Evolutionary conservation across 371 early-diverging fungal genomes (phyloP).

Genomic region (Syncephalastrum monosporum): DNA sequence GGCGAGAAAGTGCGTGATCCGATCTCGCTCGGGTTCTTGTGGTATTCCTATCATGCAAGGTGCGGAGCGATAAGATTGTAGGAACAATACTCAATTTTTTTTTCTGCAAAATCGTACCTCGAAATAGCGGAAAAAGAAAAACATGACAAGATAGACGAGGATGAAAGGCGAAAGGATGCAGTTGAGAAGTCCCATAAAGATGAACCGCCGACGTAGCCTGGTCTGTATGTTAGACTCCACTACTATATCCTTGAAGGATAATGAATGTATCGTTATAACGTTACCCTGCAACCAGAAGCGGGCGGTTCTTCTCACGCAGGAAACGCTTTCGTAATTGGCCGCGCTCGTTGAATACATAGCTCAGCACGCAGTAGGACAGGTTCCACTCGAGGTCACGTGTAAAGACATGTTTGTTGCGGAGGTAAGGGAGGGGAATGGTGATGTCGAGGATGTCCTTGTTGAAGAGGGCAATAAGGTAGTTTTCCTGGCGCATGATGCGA

Average conservation of each 20-base stretch:
- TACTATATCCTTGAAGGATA: neutral
- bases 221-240: neutral
- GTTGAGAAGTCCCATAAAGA: slow-evolving; percentile 85
- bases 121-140: slow-evolving; percentile 92
- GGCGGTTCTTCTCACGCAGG: slow-evolving; percentile 63
- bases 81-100: neutral
- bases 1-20: slow-evolving; percentile 83
- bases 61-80: neutral
- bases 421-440: slow-evolving; percentile 58
- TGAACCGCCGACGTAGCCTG: slow-evolving; percentile 80
- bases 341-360: slow-evolving; percentile 83
- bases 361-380: slow-evolving; percentile 78
- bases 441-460: slow-evolving; percentile 89
- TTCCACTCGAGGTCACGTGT: slow-evolving; percentile 94
- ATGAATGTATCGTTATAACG: neutral
- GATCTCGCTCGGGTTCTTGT: slow-evolving; percentile 84
- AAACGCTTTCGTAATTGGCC: slow-evolving; percentile 84
- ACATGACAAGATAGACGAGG: slow-evolving; percentile 75
- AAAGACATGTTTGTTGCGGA: slow-evolving; percentile 53
- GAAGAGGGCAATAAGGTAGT: slow-evolving; percentile 93
- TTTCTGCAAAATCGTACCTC: slow-evolving; percentile 61
- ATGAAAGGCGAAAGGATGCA: slow-evolving; percentile 87
- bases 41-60: slow-evolving; percentile 65
- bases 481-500: slow-evolving; percentile 96
- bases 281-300: slow-evolving; percentile 62